Evolutionary conservation across 2,329 filamentous ascomycete genomes (phyloP).

Genomic region (Diaporthe longicolla): DNA sequence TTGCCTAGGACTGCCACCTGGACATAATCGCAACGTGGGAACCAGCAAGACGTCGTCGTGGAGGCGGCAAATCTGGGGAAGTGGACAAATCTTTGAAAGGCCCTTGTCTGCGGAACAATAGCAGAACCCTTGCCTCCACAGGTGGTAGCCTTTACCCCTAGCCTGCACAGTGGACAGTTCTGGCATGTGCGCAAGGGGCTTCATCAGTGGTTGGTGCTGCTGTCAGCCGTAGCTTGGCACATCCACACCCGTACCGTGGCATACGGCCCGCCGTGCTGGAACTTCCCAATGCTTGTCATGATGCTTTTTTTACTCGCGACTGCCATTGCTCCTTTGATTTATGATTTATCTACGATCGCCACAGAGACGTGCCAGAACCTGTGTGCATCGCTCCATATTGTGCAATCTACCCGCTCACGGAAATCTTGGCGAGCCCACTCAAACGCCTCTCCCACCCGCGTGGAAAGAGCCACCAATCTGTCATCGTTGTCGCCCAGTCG

Average conservation of each 20-base stretch:
- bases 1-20: slow-evolving; percentile 20
- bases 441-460: slow-evolving; percentile 17
- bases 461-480: not conserved
- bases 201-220: slow-evolving; percentile 9
- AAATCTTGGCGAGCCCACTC: slow-evolving; percentile 15
- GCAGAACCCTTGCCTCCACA: not conserved
- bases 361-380: slow-evolving; percentile 32
- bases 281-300: not conserved
- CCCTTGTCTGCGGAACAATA: slow-evolving; percentile 15
- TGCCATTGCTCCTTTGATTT: not conserved
- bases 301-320: not conserved
- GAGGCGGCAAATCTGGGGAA: slow-evolving; percentile 24
- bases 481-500: not conserved
- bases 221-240: slow-evolving; percentile 25
- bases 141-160: not conserved
- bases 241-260: not conserved
- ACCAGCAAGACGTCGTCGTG: slow-evolving; percentile 3
- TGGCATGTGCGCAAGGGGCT: not conserved
- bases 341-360: not conserved
- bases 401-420: not conserved
- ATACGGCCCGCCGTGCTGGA: too few species aligned
- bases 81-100: slow-evolving; percentile 21
- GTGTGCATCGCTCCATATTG: slow-evolving; percentile 1
- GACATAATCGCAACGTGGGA: slow-evolving; percentile 35
- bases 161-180: not conserved